A percentile compares a stretch with the other conserved stretches of the same genome.
These are phyloP conservation scores for Tricladium varicosporioides DNA, from an alignment of 2,329 filamentous ascomycete species.

Conservation along the genomic window DNA sequence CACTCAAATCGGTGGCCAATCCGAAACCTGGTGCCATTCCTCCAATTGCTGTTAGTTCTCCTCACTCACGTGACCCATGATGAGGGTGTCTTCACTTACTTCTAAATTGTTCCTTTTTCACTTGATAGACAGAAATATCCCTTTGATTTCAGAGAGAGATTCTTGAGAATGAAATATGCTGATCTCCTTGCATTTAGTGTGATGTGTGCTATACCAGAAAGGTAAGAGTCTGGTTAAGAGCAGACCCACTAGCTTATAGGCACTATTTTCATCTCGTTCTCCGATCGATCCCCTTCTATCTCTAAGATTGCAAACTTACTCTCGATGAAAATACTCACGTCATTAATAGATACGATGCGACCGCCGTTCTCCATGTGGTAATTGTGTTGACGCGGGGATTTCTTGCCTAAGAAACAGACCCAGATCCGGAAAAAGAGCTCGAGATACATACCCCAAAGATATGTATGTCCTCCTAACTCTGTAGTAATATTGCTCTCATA, in stretches of 20 bases:
- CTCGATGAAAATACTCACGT: neutral
- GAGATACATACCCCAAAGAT: conserved; percentile 2
- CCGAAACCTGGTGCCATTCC: neutral
- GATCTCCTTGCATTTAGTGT: neutral
- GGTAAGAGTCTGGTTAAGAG: neutral
- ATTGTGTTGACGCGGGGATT: conserved; percentile 11
- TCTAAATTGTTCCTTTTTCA: no score
- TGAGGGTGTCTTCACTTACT: no score
- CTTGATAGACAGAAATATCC: no score
- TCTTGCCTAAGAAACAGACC: conserved; percentile 7
- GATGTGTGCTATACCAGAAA: conserved; percentile 14
- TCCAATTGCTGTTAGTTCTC: neutral
- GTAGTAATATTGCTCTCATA: no score
- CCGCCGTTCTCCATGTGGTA: conserved; percentile 10
- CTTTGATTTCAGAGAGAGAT: no score
- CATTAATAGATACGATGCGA: conserved; percentile 14
- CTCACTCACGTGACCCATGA: neutral
- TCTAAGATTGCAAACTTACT: no score
- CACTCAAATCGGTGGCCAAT: no score
- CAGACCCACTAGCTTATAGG: no score
- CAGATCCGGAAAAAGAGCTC: conserved; percentile 1
- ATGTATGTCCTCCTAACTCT: neutral
- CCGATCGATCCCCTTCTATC: no score
- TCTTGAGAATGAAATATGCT: no score
- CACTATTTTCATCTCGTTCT: neutral